Evolutionary conservation across 371 early-diverging fungal species (phyloP), one percentile per base, ranked within the genome.

Genomic region (Mortierella sp.): DNA sequence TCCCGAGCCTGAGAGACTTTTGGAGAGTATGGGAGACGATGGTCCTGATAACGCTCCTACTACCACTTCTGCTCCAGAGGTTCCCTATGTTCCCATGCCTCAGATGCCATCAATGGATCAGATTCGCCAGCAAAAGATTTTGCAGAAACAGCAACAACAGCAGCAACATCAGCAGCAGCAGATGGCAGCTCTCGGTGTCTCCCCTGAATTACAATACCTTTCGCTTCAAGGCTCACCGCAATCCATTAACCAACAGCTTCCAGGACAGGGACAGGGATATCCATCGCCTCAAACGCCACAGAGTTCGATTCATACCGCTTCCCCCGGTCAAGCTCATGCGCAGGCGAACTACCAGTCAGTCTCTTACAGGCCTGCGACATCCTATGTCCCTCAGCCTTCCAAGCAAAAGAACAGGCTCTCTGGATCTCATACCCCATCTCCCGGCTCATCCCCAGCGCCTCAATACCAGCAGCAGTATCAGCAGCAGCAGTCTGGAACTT

Each of bases 11-110:
- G 81, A 80, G 49, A 55, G 28, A 37, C 24, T 60, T 11, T 45
- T 71, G 14, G 81, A 80, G 72, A 80, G 81, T 62, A 80, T 80
- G 80, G 80, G 79, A n/a, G 69, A 74, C 11, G 75, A 80, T 71
- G 78, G 78, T 24, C 74, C 43, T 3, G 30, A 22, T 43, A 24
- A 18, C 45, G 18, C 9, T 8, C 22, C 62, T 5, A 26, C 24
- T 28, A 12, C 12, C 26, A 11, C 62, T 16, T 3, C 20, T 24
- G 47, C 26, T 10, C 40, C 63, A 0, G 26, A 61, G 0, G 69
- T 72, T 14, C 70, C 69, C 2, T 75, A 39, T 69, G 70, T 81
- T 12, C 62, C 81, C 4, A 80, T 80, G 81, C 81, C 81, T 1
- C 75, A 75, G 35, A 51, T 80, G 64, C 81, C 81, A 8, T 68